Evolutionary conservation across 139 green algal genomes (phyloP), one percentile per base, ranked within the genome.

Genomic region (Asterochloris sp.): DNA sequence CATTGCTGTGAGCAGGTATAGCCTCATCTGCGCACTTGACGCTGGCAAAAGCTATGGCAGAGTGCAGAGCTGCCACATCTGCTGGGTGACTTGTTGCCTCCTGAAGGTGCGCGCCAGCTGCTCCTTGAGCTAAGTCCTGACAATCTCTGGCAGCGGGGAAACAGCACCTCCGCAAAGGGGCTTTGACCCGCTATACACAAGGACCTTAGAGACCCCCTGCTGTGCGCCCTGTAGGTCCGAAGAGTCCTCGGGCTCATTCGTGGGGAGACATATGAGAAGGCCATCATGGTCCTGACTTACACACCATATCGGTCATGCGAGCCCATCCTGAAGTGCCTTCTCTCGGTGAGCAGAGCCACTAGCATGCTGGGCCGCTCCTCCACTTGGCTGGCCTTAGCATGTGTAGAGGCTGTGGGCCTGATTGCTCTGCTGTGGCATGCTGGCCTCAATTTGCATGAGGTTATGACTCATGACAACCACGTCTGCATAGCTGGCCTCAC

Each of bases 261-360:
- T 24, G 96, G 96, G 19, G 85, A 91, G 61, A 91, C 86, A 63
- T 99, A 98, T 83, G 96, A 98, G 89, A 94, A 98, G 79, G 94
- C 94, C 8, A 89, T 99, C 67, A 93, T 97, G 84, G 92, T 98
- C 24, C 89, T 98, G 83, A 94, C 98, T 86, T 98, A 97, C 88
- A 94, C 98, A 90, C 96, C 96, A 11, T 98, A 98, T 90, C 84
- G 86, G 76, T 91, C 94, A 10, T 94, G 92, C 75, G 94, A 97
- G 81, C 85, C 82, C 24, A 93, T 97, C 54, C 81, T 93, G 15
- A 91, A 94, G 83, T 89, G 89, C 19, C 83, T 97, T 29, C 87
- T 96, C 61, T 96, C 93, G 67, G 89, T 92, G 62, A n/a, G 76
- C 71, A 47, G 28, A 12, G 13, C n/a, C 24, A 11, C 14, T 26